Evolutionary conservation across 2,329 filamentous ascomycete species (phyloP), one percentile per base, ranked within the genome.

Genomic region (Davidsoniella eucalypti): DNA sequence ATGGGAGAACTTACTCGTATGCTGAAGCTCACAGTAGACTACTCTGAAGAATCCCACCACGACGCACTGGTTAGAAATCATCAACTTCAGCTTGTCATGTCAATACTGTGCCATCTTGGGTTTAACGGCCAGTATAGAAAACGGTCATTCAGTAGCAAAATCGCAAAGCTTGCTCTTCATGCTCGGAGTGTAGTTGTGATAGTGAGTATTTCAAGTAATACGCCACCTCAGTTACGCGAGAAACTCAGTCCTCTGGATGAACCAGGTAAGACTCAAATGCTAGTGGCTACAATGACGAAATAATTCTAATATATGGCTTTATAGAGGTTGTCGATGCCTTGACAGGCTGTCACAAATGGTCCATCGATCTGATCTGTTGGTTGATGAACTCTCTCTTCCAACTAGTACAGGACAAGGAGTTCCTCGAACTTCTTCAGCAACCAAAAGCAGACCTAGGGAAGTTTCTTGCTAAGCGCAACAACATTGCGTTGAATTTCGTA

Each of bases 311-410:
- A 47, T 33, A 9, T 12, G 12, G 37, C 7, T 16, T 2, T 52
- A 10, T 49, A 78, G 85, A 90, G 60, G 77, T 86, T 10, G 75
- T 90, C 2, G 76, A 80, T 39, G 76, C 80, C 42, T 67, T 93
- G 9, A 74, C 80, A 4, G 84, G 85, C 18, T 82, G 87, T 50
- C 77, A 83, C 3, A 80, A 76, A 59, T 95, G 88, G 88, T 76
- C 77, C 0, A 69, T 87, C 36, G 82, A 90, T 54, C 68, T 93
- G 12, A 63, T 82, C 43, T 69, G 72, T 2, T 82, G 77, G 75
- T 61, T 81, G 9, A 67, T 68, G n/a, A 75, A 81, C 57, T 69
- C 68, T 16, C 64, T 82, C 2, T 76, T 80, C 54, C 64, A 69
- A 39, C 68, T 81, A 9, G 66, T 72, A 46, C 68, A 71, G 46